Conservation (phyloP, 192 early-diverging fungal species). For the Geranomyces variabilis region DNA sequence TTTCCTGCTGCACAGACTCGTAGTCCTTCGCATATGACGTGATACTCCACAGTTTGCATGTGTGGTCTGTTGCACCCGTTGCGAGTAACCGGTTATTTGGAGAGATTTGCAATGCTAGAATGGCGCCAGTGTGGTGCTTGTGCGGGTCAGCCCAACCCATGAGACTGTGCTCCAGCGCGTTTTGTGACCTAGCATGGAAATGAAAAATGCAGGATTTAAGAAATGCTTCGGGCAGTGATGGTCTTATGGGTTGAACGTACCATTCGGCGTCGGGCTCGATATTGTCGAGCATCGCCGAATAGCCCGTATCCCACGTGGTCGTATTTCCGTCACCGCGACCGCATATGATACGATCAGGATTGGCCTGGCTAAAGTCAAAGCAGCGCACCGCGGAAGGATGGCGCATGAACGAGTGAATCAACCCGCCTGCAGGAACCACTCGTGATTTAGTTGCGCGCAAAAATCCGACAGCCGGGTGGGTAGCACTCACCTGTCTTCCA, state of each 20-base stretch:
- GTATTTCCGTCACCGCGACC: slow-evolving; percentile 55
- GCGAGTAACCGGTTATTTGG: slow-evolving; percentile 52
- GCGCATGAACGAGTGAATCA: slow-evolving; percentile 41
- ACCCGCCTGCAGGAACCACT: slow-evolving; percentile 18
- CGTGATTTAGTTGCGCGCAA: background rate
- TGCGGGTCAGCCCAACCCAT: slow-evolving; percentile 44
- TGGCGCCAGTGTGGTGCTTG: slow-evolving; percentile 54
- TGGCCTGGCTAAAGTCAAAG: slow-evolving; percentile 46
- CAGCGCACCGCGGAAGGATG: slow-evolving; percentile 53
- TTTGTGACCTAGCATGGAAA: slow-evolving; percentile 20
- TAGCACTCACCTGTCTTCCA: slow-evolving; percentile 49
- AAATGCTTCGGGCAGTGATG: too few species aligned
- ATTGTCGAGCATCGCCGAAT: slow-evolving; percentile 42
- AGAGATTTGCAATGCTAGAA: slow-evolving; percentile 47
- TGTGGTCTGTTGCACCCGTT: slow-evolving; percentile 55
- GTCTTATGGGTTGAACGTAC: slow-evolving; percentile 11
- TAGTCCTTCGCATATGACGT: slow-evolving; percentile 53
- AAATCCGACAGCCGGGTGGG: background rate
- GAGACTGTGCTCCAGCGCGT: slow-evolving; percentile 40
- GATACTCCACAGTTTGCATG: slow-evolving; percentile 62
- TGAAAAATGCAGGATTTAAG: background rate
- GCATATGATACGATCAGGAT: slow-evolving; percentile 44
- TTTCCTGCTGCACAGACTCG: slow-evolving; percentile 44
- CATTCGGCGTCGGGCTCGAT: slow-evolving; percentile 57
- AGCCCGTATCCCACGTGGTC: slow-evolving; percentile 47